Conservation (phyloP, 176 grass and related monocot species). For the Panicum miliaceum region DNA sequence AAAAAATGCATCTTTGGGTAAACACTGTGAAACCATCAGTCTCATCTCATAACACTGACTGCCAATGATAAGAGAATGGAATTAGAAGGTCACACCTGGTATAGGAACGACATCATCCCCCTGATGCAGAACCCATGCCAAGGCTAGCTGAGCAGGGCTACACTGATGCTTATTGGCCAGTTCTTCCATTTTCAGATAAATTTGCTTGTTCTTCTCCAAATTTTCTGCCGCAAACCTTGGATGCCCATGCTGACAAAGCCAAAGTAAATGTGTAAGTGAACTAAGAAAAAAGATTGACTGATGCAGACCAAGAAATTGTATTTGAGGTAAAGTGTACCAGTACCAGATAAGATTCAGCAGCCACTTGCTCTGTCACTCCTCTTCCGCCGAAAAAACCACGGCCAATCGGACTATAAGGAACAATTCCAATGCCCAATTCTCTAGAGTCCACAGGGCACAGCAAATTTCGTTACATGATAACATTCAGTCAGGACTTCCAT, state of each 20-base stretch:
- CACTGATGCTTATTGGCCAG: constrained; percentile 73
- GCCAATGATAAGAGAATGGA: background rate
- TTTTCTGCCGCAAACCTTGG: constrained; percentile 64
- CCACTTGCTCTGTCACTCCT: constrained; percentile 55
- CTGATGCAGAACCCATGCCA: constrained; percentile 82
- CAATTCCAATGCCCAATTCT: constrained; percentile 83
- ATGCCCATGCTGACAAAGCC: constrained; percentile 40
- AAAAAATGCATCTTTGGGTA: background rate
- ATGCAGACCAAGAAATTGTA: background rate
- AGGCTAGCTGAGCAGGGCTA: constrained; percentile 64
- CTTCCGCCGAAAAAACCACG: constrained; percentile 76
- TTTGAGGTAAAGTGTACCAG: background rate
- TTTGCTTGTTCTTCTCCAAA: constrained; percentile 72
- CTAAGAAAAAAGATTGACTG: background rate
- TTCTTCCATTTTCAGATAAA: constrained; percentile 54
- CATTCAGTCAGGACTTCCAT: background rate
- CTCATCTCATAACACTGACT: background rate
- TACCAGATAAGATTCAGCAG: constrained; percentile 69
- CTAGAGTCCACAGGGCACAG: constrained; percentile 36
- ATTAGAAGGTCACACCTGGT: constrained; percentile 49
- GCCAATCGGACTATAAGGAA: constrained; percentile 79
- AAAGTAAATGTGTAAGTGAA: background rate
- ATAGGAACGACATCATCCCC: constrained; percentile 78
- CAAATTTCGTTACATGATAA: background rate
- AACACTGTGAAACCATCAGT: background rate